phyloP scores from a whole-genome alignment of 1,284 basidiomycete genomes.

The Moesziomyces sp. region DNA sequence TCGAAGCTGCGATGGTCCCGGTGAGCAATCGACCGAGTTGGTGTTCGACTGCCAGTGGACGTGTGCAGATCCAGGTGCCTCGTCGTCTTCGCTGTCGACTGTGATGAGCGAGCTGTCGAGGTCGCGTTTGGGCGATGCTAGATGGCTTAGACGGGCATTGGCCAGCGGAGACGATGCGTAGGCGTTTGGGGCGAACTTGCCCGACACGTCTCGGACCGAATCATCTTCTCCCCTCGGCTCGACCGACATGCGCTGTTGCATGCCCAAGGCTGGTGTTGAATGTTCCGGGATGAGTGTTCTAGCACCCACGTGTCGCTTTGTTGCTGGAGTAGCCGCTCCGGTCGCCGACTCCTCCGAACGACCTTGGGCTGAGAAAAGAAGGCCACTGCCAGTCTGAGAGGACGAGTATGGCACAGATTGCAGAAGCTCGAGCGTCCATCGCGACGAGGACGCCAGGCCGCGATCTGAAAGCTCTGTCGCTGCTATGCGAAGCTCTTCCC shows the following conservation, averaged over 20 bases:
- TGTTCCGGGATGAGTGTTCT: constrained; percentile 52
- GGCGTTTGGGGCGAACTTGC: constrained; percentile 14
- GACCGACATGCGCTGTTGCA: constrained; percentile 42
- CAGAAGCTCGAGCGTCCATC: constrained; percentile 60
- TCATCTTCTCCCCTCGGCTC: constrained; percentile 31
- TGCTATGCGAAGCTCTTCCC: constrained; percentile 36
- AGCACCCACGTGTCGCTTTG: constrained; percentile 12
- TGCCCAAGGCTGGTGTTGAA: constrained; percentile 61
- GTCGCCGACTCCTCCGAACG: constrained; percentile 10
- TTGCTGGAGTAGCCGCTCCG: constrained; percentile 39
- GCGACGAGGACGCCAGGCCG: constrained; percentile 47
- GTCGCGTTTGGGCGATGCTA: constrained; percentile 21
- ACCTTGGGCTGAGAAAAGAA: constrained; percentile 7
- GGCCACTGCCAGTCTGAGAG: not conserved
- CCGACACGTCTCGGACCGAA: constrained; percentile 24
- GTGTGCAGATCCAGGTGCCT: constrained; percentile 37
- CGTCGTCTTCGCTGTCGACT: constrained; percentile 41
- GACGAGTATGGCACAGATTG: constrained; percentile 37
- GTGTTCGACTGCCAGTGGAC: constrained; percentile 49
- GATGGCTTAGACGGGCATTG: constrained; percentile 15
- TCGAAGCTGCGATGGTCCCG: constrained; percentile 20
- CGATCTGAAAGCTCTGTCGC: constrained; percentile 45
- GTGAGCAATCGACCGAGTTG: constrained; percentile 42
- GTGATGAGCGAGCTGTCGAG: constrained; percentile 45
- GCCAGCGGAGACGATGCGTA: constrained; percentile 37